Conservation (phyloP, 148 eudicot genomes). For the Arctostaphylos glauca region DNA sequence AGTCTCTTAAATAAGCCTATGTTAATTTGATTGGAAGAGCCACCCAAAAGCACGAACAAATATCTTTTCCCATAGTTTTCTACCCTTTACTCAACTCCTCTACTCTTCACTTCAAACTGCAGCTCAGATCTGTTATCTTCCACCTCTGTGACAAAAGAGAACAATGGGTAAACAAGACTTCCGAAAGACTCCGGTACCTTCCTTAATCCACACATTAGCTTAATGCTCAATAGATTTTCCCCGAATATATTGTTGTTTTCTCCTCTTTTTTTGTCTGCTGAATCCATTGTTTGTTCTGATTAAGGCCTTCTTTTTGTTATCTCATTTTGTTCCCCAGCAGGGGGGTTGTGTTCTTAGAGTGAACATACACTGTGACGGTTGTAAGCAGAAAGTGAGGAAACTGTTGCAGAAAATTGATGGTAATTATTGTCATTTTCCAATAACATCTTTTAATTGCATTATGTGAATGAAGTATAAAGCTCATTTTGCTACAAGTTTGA, state of each 20-base stretch:
- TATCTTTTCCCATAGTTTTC: neutral
- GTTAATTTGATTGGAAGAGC: neutral
- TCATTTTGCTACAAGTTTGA: neutral
- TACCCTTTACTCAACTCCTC: neutral
- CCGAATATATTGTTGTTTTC: neutral
- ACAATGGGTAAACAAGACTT: conserved; percentile 36
- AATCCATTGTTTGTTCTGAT: conserved; percentile 3
- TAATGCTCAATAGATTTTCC: neutral
- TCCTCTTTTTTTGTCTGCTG: neutral
- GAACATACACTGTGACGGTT: conserved; percentile 88
- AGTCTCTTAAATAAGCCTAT: neutral
- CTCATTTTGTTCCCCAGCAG: conserved; percentile 31
- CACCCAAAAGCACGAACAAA: neutral
- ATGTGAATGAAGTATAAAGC: neutral
- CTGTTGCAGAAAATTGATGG: conserved; percentile 75
- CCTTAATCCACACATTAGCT: conserved; percentile 2
- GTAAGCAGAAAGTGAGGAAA: conserved; percentile 73
- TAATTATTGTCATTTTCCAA: conserved; percentile 14
- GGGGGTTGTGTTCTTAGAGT: conserved; percentile 75
- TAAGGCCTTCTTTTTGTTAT: neutral
- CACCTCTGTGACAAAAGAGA: neutral
- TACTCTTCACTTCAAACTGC: conserved; percentile 12
- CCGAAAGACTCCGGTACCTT: conserved; percentile 33
- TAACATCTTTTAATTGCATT: neutral
- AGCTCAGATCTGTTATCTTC: conserved; percentile 2